These are phyloP conservation scores for Podospora comata DNA, from an alignment of 495 filamentous ascomycete species.

Conservation along the genomic window DNA sequence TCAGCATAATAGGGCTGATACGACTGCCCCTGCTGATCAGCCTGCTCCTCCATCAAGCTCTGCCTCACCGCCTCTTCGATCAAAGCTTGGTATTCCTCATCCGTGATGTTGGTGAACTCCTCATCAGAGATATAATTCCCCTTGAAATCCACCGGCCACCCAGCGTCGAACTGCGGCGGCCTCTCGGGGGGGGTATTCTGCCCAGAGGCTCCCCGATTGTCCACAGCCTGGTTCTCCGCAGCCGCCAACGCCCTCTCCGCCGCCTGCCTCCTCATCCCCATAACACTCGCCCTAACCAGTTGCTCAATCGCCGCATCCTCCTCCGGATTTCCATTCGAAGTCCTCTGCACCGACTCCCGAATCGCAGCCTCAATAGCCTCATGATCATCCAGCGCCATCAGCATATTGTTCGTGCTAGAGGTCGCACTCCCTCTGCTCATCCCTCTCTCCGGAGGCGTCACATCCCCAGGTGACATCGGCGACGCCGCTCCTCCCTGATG, in stretches of 20 bases:
- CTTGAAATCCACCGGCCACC: conserved; percentile 3
- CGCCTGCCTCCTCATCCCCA: conserved; percentile 50
- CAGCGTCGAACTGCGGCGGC: conserved; percentile 27
- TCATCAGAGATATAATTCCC: conserved; percentile 21
- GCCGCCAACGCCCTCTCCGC: conserved; percentile 25
- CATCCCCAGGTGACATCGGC: neutral
- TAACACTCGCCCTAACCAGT: conserved; percentile 65
- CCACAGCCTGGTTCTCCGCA: conserved; percentile 27
- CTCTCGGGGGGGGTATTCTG: conserved; percentile 14
- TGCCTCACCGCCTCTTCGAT: conserved; percentile 58
- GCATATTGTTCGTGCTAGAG: neutral
- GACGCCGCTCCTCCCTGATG: neutral
- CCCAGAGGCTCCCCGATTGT: conserved; percentile 15
- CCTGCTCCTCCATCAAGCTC: conserved; percentile 47
- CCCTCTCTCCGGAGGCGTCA: conserved; percentile 5
- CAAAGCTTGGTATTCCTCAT: conserved; percentile 52
- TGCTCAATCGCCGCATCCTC: conserved; percentile 66
- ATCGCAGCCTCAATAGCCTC: conserved; percentile 67
- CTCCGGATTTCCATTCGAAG: conserved; percentile 61
- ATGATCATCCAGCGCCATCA: conserved; percentile 31
- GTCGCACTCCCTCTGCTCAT: conserved; percentile 19
- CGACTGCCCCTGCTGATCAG: conserved; percentile 28
- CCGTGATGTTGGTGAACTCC: conserved; percentile 39
- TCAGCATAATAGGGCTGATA: conserved; percentile 26
- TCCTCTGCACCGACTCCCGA: conserved; percentile 60